phyloP scores from a whole-genome alignment of 495 filamentous ascomycete species.

The Talaromyces nanjingensis region DNA sequence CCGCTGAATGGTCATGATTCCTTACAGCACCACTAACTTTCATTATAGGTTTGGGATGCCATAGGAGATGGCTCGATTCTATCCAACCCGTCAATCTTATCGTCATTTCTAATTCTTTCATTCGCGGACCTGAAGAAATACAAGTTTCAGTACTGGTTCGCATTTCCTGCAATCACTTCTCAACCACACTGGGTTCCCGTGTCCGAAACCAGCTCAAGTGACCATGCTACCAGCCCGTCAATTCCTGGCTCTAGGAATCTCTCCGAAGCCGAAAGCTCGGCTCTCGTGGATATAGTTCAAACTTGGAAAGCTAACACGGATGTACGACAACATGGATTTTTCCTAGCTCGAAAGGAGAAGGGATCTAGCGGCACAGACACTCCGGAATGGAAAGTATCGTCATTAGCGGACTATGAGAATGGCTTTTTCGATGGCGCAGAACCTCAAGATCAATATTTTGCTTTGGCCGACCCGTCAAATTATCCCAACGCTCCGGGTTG shows the following conservation, averaged over 20 bases:
- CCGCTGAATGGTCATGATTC: background rate
- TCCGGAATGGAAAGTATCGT: conserved; percentile 62
- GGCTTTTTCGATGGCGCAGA: conserved; percentile 74
- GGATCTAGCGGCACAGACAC: conserved; percentile 1
- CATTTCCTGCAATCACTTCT: conserved; percentile 86
- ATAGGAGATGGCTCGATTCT: conserved; percentile 94
- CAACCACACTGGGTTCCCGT: conserved; percentile 67
- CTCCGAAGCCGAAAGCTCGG: conserved; percentile 57
- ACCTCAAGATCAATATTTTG: conserved; percentile 66
- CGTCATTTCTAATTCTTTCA: conserved; percentile 82
- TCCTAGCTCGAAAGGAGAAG: conserved; percentile 69
- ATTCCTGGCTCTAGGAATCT: conserved; percentile 38
- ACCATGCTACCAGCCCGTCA: background rate
- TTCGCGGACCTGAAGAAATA: conserved; percentile 97
- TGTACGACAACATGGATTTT: conserved; percentile 82
- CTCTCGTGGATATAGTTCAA: conserved; percentile 69
- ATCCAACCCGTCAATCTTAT: conserved; percentile 81
- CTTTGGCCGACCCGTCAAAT: conserved; percentile 88
- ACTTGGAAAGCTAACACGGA: conserved; percentile 81
- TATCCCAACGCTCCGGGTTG: conserved; percentile 81
- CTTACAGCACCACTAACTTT: conserved; percentile 2
- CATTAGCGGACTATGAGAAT: conserved; percentile 69
- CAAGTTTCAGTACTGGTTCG: conserved; percentile 91
- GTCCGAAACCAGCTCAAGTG: background rate
- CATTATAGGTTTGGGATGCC: conserved; percentile 82